Base-by-base conservation (phyloP, 1,284 basidiomycete genomes). In the Cryptococcus jaspeensis region DNA sequence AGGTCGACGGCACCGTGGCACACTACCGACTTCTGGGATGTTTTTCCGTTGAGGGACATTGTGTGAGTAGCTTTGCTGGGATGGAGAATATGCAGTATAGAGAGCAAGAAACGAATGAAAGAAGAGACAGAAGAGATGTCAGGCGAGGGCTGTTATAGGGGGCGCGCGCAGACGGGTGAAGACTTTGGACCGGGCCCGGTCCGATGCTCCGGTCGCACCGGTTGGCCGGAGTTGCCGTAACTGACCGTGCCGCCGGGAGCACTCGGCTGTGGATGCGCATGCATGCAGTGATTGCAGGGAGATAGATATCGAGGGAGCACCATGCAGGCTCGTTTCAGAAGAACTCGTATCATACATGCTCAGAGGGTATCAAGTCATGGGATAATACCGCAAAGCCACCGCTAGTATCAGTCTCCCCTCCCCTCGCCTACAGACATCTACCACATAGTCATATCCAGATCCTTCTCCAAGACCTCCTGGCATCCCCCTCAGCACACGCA, bases 1-100 rank as follows among this genome's bases (percentile, higher is more conserved):
- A 81, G 70, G 60, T 82, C 81, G 40, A 76, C 66, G 18, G 78
- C 77, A 2, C 80, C 81, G 60, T 82, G 78, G 56, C 75, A 76
- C n/a, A 76, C 74, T 15, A 72, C 70, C 7, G 74, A 73, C 40
- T 62, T 68, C 53, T 76, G 72, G 9, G 61, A 59, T 13, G 65
- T 66, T 56, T 64, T 66, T 18, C 59, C 63, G 42, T 61, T 50
- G 23, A 51, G 38, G 9, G 51, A 48, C 55, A 50, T 51, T 39
- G 36, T 42, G 18, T 53, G 25, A 28, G 41, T 9, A 40, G n/a
- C n/a, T n/a, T 35, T 42, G 7, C 28, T 13, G 18, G 50, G 6
- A 18, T 42, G 12, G 53, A 40, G 22, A 18, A 22, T 23, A 6
- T 4, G 28, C 28, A 9, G 9, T 32, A 9, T 32, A 32, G 4